phyloP scores from a whole-genome alignment of 2,329 filamentous ascomycete genomes.

The Exophiala aquamarina region DNA sequence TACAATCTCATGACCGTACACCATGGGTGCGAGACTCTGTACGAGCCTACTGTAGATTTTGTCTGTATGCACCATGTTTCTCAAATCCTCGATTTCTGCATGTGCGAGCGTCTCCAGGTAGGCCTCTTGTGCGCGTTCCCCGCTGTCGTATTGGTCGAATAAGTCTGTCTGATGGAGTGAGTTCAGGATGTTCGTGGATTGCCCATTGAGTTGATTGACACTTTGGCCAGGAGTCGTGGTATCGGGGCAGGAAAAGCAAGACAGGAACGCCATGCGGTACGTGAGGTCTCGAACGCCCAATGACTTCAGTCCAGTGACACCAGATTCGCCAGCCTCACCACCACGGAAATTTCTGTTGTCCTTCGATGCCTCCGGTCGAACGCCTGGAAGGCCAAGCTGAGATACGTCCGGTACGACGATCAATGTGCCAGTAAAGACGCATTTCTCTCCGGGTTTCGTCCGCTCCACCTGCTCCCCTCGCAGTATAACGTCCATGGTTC shows the following conservation, averaged over 20 bases:
- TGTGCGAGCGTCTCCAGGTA: conserved; percentile 83
- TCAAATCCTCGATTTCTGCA: conserved; percentile 86
- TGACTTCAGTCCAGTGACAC: conserved; percentile 84
- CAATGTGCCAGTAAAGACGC: conserved; percentile 92
- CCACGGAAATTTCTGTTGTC: conserved; percentile 76
- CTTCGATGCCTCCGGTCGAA: conserved; percentile 77
- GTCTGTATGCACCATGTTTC: conserved; percentile 89
- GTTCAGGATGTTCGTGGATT: conserved; percentile 80
- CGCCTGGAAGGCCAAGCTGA: conserved; percentile 85
- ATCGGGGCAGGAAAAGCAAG: conserved; percentile 67
- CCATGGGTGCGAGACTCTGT: conserved; percentile 91
- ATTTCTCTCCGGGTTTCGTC: conserved; percentile 96
- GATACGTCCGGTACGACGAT: conserved; percentile 98
- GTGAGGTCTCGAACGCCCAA: conserved; percentile 93
- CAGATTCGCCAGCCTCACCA: conserved; percentile 77
- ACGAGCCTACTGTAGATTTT: conserved; percentile 93
- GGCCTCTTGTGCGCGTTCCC: conserved; percentile 84
- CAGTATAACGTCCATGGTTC: conserved; percentile 95
- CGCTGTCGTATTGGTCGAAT: conserved; percentile 66
- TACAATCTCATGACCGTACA: conserved; percentile 95
- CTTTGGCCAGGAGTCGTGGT: conserved; percentile 75
- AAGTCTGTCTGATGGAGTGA: conserved; percentile 74
- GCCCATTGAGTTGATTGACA: conserved; percentile 66
- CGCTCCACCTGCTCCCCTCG: conserved; percentile 97
- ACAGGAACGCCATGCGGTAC: conserved; percentile 26